Percentiles rank a stretch among this genome's conserved stretches.
Evolutionary conservation across 352 stramenopile genomes (phyloP).

Genomic region (Phytophthora parvispora): DNA sequence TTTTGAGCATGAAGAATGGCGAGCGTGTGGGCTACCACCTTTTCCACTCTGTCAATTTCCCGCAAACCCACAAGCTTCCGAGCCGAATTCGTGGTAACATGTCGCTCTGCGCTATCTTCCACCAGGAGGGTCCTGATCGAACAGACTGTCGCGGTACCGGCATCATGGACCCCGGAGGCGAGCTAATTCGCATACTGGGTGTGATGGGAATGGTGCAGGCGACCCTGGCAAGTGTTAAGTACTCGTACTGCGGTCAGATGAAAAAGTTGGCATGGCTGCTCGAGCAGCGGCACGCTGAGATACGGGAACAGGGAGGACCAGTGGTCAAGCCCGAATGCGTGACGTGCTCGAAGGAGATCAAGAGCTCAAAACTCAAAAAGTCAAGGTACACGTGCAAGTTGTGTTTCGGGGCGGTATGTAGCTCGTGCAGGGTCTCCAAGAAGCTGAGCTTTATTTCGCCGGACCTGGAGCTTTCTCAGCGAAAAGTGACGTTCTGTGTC

Average conservation of each 20-base stretch:
- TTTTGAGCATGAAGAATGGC: neutral
- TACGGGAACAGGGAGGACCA: neutral
- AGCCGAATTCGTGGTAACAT: slow-evolving; percentile 23
- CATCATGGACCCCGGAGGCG: slow-evolving; percentile 2
- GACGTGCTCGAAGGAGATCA: slow-evolving; percentile 12
- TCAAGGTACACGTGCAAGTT: slow-evolving; percentile 12
- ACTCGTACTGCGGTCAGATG: slow-evolving; percentile 29
- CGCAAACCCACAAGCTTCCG: slow-evolving; percentile 22
- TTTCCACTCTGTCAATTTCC: slow-evolving; percentile 20
- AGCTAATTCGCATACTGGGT: slow-evolving; percentile 2
- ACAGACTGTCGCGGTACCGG: neutral
- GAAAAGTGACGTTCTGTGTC: slow-evolving; percentile 28
- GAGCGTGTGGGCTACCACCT: slow-evolving; percentile 24
- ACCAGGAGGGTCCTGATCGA: slow-evolving; percentile 2
- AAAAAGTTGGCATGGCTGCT: slow-evolving; percentile 31
- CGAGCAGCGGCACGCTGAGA: slow-evolving; percentile 6
- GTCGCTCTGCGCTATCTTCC: slow-evolving; percentile 1
- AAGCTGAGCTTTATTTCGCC: slow-evolving; percentile 14
- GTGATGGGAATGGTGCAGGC: slow-evolving; percentile 1
- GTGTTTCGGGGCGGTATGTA: slow-evolving; percentile 11
- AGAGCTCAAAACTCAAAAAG: slow-evolving; percentile 4
- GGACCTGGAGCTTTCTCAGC: slow-evolving; percentile 12
- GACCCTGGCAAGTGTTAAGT: slow-evolving; percentile 18
- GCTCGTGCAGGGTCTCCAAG: slow-evolving; percentile 3
- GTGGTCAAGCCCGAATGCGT: neutral